These are phyloP conservation scores for Rugonectria rugulosa DNA, from an alignment of 2,329 filamentous ascomycete species.

Conservation along the genomic window DNA sequence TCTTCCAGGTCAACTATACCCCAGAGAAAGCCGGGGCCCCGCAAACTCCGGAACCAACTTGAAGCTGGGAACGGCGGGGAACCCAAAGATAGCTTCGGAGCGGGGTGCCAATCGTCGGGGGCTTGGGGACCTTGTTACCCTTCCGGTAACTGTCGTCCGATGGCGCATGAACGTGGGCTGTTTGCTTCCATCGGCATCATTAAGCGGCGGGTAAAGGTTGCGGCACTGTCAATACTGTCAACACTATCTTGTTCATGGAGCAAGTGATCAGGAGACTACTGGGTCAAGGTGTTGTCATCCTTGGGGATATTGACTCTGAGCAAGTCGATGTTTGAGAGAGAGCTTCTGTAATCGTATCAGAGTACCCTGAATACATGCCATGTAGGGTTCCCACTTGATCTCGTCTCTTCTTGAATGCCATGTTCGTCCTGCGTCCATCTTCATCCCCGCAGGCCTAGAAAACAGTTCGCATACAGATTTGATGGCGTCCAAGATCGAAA, in stretches of 20 bases:
- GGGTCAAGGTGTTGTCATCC: neutral
- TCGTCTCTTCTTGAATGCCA: too few species aligned
- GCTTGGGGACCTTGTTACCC: neutral
- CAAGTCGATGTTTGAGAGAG: too few species aligned
- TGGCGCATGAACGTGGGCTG: neutral
- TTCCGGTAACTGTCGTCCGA: conserved; percentile 1
- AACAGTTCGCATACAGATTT: too few species aligned
- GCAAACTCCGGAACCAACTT: neutral
- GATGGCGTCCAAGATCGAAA: too few species aligned
- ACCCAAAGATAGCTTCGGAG: conserved; percentile 3
- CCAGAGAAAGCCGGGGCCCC: conserved; percentile 14
- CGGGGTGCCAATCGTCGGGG: neutral
- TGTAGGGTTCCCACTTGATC: too few species aligned
- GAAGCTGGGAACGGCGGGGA: conserved; percentile 13
- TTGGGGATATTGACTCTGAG: neutral
- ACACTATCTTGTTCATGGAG: too few species aligned
- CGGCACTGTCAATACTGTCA: neutral
- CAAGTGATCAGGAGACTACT: conserved; percentile 11
- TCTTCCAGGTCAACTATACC: too few species aligned
- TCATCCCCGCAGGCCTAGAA: too few species aligned
- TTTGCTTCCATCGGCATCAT: neutral
- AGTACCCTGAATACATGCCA: too few species aligned
- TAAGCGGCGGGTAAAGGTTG: neutral
- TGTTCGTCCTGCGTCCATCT: too few species aligned
- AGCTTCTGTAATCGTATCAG: too few species aligned